Evolutionary conservation across 169 alveolate species (phyloP).

Genomic region (Eimeria necatrix): DNA sequence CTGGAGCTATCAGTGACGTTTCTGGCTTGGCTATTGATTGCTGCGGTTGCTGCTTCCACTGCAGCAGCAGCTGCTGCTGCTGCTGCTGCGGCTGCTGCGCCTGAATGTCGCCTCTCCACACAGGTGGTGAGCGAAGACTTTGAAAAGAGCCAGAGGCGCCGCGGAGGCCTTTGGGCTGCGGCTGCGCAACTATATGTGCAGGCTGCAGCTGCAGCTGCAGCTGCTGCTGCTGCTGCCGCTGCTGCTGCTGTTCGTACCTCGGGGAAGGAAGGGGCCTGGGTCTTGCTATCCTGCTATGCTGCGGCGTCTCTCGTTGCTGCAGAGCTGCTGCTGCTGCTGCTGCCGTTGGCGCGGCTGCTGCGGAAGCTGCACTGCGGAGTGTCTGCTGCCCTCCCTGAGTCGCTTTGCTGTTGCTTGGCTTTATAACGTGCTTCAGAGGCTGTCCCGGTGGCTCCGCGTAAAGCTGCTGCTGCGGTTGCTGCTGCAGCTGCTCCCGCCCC

Average conservation of each 20-base stretch:
- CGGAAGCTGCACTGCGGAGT: not conserved
- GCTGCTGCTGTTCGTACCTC: constrained; percentile 26
- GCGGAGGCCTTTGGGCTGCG: not conserved
- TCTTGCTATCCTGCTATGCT: not conserved
- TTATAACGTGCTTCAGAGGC: not conserved
- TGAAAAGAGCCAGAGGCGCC: too few relatives aligned
- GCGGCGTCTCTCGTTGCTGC: not conserved
- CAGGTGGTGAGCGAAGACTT: too few relatives aligned
- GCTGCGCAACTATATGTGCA: not conserved
- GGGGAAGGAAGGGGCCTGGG: constrained; percentile 40
- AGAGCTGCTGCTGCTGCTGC: not conserved
- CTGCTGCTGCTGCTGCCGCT: constrained; percentile 38
- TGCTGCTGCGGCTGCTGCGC: constrained; percentile 11
- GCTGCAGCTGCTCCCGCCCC: not conserved
- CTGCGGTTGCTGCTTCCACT: not conserved
- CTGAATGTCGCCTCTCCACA: not conserved
- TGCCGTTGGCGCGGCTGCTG: constrained; percentile 1
- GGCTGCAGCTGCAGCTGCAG: not conserved
- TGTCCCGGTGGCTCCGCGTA: not conserved
- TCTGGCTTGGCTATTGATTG: not conserved
- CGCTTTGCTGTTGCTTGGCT: not conserved
- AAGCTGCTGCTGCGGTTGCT: not conserved
- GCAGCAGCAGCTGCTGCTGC: constrained; percentile 30
- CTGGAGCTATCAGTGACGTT: not conserved
- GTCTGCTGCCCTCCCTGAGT: not conserved